These are phyloP conservation scores for Seminavis robusta DNA, from an alignment of 108 stramenopile species.

Conservation along the genomic window DNA sequence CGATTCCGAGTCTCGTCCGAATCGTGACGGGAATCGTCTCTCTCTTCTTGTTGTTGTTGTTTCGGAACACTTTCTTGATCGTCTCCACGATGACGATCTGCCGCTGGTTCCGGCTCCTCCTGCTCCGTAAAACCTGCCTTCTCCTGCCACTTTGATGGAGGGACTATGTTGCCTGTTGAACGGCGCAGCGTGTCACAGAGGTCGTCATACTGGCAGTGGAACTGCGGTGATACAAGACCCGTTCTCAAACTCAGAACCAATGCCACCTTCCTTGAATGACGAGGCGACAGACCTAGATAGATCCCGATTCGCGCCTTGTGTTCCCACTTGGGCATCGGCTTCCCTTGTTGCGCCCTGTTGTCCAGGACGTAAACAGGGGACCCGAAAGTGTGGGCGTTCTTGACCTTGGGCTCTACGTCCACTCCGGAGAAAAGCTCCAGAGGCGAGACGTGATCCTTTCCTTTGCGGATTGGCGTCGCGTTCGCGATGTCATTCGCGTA, in stretches of 20 bases:
- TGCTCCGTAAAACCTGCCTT: not conserved
- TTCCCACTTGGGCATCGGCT: conserved; percentile 31
- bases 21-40: too few relatives aligned
- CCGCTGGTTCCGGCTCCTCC: too few relatives aligned
- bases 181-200: conserved; percentile 21
- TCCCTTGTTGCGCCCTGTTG: not conserved
- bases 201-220: conserved; percentile 25
- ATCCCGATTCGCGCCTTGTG: conserved; percentile 20
- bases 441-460: not conserved
- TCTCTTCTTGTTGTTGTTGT: too few relatives aligned
- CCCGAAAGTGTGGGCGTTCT: conserved; percentile 12
- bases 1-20: too few relatives aligned
- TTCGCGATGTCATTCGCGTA: conserved; percentile 7
- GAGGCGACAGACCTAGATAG: conserved; percentile 26
- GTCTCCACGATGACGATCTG: too few relatives aligned
- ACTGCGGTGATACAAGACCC: conserved; percentile 33
- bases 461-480: not conserved
- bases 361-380: conserved; percentile 17
- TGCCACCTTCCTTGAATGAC: conserved; percentile 28
- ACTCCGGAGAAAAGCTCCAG: not conserved
- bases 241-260: conserved; percentile 23
- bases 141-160: conserved; percentile 3
- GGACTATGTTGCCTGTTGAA: not conserved
- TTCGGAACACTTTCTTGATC: too few relatives aligned
- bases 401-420: not conserved